Evolutionary conservation across 2,329 filamentous ascomycete genomes (phyloP), one percentile per base, ranked within the genome.

Genomic region (Trichoderma pleuroti): DNA sequence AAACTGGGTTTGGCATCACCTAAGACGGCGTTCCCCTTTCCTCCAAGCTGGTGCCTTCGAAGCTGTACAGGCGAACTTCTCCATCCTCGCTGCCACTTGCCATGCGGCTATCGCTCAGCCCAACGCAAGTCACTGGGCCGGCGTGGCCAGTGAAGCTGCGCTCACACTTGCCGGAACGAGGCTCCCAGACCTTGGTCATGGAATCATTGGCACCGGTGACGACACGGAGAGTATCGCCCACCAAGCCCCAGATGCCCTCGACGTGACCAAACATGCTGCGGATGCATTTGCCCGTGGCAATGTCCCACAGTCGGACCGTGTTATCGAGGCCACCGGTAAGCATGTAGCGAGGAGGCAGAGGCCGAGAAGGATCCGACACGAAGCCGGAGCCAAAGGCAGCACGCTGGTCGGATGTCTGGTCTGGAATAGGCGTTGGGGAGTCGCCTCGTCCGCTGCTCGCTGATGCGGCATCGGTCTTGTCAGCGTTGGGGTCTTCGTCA

Each of bases 181-280:
- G 92, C 81, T 98, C 95, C 96, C 96, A 99, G 36, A 87, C 80
- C 83, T 98, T 98, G 76, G 97, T 92, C 89, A 95, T 97, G 54
- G 93, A 91, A 81, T 99, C 96, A 80, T 98, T 94, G 12, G 93
- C 92, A 0, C 94, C 95, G 21, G 92, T 93, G 16, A 98, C 93
- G 18, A 97, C 89, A 12, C 96, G 90, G 24, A 98, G 84, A 1
- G 92, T 94, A 81, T 98, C 95, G 4, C 93, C 95, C 0, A 92
- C 93, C 3, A 99, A 86, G 7, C 93, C 92, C 96, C 96, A 99
- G 24, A 99, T 92, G 36, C 96, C 96, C 80, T 99, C 96, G 26
- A 99, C 88, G 77, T 99, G 96, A 0, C 96, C 96, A 78, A 98
- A 99, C 84, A 98, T 97, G 36, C 93, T 97, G 72, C 93, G 92